A percentile compares a stretch with the other conserved stretches of the same genome.
Conservation (phyloP, 106 monocot species). For the Platanthera zijinensis region DNA sequence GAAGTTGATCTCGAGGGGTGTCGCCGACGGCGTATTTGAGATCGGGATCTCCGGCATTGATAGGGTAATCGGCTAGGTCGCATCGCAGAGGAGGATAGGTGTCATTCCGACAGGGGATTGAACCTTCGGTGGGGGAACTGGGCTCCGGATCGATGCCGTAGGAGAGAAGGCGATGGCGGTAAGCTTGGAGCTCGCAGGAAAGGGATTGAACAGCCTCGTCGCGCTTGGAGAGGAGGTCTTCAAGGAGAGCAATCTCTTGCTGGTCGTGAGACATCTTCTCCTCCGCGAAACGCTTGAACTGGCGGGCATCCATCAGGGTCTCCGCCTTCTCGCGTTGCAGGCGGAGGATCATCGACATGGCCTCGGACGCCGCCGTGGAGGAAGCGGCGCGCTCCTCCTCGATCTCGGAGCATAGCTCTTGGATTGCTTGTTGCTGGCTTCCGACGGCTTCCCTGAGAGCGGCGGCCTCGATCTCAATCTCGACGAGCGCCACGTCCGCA, state of each 20-base stretch:
- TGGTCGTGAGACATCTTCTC: slow-evolving; percentile 14
- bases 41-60: neutral
- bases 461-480: slow-evolving; percentile 10
- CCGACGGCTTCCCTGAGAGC: slow-evolving; percentile 10
- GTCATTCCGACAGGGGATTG: neutral
- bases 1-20: slow-evolving; percentile 2
- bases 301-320: slow-evolving; percentile 11
- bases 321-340: slow-evolving; percentile 13
- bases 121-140: neutral
- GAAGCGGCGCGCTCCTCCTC: slow-evolving; percentile 11
- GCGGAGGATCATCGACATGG: slow-evolving; percentile 16
- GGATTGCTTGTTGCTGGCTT: slow-evolving; percentile 4
- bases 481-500: neutral
- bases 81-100: slow-evolving; percentile 12
- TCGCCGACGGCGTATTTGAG: slow-evolving; percentile 11
- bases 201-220: slow-evolving; percentile 5
- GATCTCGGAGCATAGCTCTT: slow-evolving; percentile 2
- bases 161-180: slow-evolving; percentile 4
- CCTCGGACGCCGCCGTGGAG: slow-evolving; percentile 9
- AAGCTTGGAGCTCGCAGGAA: slow-evolving; percentile 8
- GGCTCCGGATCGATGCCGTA: slow-evolving; percentile 4
- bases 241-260: slow-evolving; percentile 9
- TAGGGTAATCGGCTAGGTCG: neutral
- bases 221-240: slow-evolving; percentile 2
- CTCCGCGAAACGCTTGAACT: slow-evolving; percentile 13